A percentile compares a stretch with the other conserved stretches of the same genome.
Conservation (phyloP, 495 filamentous ascomycete species). For the Lepidopterella palustris region DNA sequence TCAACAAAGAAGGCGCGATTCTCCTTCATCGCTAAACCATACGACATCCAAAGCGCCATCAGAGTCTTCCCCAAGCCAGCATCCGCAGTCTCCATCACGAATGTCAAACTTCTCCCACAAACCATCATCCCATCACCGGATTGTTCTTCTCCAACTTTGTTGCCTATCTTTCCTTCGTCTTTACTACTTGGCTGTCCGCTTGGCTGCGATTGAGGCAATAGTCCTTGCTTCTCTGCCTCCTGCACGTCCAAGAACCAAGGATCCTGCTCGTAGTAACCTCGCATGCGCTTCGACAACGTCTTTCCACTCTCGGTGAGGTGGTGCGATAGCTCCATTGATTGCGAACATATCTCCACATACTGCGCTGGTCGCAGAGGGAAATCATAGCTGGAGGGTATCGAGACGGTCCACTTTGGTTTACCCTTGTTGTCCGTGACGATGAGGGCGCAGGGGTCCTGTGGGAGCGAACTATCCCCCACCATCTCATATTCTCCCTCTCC, state of each 20-base stretch:
- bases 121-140: conserved; percentile 39
- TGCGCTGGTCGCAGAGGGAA: conserved; percentile 55
- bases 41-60: conserved; percentile 69
- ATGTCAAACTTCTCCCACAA: conserved; percentile 63
- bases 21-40: conserved; percentile 64
- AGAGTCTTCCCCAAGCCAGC: conserved; percentile 63
- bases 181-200: conserved; percentile 22
- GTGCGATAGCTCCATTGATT: conserved; percentile 49
- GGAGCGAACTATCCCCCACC: conserved; percentile 45
- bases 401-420: conserved; percentile 60
- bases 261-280: conserved; percentile 53
- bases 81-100: conserved; percentile 58
- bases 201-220: conserved; percentile 42
- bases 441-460: conserved; percentile 53
- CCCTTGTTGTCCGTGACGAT: conserved; percentile 51
- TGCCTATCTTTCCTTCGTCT: conserved; percentile 29
- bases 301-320: conserved; percentile 38
- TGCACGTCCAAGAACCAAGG: conserved; percentile 59
- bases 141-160: conserved; percentile 13
- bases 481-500: conserved; percentile 40
- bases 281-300: conserved; percentile 38
- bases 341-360: conserved; percentile 55
- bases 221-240: conserved; percentile 52
- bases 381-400: conserved; percentile 50
- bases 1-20: conserved; percentile 67